Evolutionary conservation across 257 asterid genomes (phyloP).

Genomic region (Ocimum tenuiflorum): DNA sequence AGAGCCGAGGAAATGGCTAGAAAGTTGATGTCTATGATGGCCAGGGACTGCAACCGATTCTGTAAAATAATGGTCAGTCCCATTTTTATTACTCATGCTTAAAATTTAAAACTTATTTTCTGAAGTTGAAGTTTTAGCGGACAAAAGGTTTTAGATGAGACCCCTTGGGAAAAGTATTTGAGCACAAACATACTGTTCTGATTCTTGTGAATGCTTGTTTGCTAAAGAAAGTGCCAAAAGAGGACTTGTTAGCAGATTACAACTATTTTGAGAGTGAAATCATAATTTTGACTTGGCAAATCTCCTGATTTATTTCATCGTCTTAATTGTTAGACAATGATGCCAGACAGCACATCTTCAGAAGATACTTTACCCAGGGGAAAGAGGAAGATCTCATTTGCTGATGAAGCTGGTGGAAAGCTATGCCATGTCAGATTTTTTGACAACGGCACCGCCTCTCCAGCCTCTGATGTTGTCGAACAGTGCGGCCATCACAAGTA

Average conservation of each 20-base stretch:
- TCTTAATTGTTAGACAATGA: slow-evolving; percentile 43
- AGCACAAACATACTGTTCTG: background rate
- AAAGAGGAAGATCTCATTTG: slow-evolving; percentile 60
- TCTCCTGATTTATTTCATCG: slow-evolving; percentile 18
- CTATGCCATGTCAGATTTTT: slow-evolving; percentile 67
- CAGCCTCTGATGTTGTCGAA: slow-evolving; percentile 21
- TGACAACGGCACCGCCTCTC: slow-evolving; percentile 28
- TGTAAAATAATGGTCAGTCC: slow-evolving; percentile 83
- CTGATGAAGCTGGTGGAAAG: slow-evolving; percentile 84
- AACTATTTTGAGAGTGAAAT: background rate
- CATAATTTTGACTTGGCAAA: background rate
- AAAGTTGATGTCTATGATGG: slow-evolving; percentile 70
- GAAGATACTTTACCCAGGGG: slow-evolving; percentile 29
- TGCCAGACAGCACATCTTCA: slow-evolving; percentile 33
- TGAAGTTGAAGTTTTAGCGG: background rate
- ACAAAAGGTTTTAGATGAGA: background rate
- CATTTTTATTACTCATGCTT: slow-evolving; percentile 1
- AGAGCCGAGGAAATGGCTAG: slow-evolving; percentile 60
- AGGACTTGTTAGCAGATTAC: background rate
- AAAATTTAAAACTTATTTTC: background rate
- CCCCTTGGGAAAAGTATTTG: background rate
- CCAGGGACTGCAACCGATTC: slow-evolving; percentile 90
- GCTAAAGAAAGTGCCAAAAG: background rate
- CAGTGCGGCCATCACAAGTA: slow-evolving; percentile 18
- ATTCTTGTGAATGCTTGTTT: background rate